Percentiles rank a stretch among this genome's conserved stretches.
Conservation (phyloP, 192 early-diverging fungal genomes). For the Thamnidium elegans region DNA sequence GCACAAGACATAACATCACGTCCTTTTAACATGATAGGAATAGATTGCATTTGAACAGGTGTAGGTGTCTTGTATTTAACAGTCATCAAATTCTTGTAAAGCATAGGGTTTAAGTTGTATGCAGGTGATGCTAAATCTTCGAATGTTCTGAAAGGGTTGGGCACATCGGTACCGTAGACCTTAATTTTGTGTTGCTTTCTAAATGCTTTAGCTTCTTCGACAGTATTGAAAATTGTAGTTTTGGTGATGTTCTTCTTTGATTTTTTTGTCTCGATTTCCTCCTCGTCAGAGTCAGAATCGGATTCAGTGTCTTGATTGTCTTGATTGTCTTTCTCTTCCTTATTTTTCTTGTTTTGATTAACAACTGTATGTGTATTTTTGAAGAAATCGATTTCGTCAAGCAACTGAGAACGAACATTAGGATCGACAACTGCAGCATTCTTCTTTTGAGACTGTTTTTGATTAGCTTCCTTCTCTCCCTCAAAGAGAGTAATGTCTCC, state of each 20-base stretch:
- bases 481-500: slow-evolving; percentile 82
- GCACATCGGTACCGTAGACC: slow-evolving; percentile 83
- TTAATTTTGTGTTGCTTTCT: slow-evolving; percentile 78
- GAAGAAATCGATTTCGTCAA: slow-evolving; percentile 49
- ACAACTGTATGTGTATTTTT: slow-evolving; percentile 32
- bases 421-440: slow-evolving; percentile 20
- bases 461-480: slow-evolving; percentile 16
- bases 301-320: not conserved
- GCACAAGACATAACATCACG: slow-evolving; percentile 95
- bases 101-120: slow-evolving; percentile 66
- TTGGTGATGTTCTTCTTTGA: not conserved
- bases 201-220: slow-evolving; percentile 52
- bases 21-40: slow-evolving; percentile 74
- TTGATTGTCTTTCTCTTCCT: slow-evolving; percentile 23
- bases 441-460: slow-evolving; percentile 5
- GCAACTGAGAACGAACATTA: slow-evolving; percentile 17
- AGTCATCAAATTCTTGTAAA: slow-evolving; percentile 69
- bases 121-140: slow-evolving; percentile 64
- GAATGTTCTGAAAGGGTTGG: slow-evolving; percentile 81
- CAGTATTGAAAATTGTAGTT: slow-evolving; percentile 14
- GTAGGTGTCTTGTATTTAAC: slow-evolving; percentile 61
- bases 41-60: slow-evolving; percentile 44
- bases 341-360: slow-evolving; percentile 27
- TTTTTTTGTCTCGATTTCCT: not conserved
- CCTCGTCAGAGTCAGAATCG: not conserved